phyloP scores from a whole-genome alignment of 305 asterid genomes.

The Fraxinus latifolia region DNA sequence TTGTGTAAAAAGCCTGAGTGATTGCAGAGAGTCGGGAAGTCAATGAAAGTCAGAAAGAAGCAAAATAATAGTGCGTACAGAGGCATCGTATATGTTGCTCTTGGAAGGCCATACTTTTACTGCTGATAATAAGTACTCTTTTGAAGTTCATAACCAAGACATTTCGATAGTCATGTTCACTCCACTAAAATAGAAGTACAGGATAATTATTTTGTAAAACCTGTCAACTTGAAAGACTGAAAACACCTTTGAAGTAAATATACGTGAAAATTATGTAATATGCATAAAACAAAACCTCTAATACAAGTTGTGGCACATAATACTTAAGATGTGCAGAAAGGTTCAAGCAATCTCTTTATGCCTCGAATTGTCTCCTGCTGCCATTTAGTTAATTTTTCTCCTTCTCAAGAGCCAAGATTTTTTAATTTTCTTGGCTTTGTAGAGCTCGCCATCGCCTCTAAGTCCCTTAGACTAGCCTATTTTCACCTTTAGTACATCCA shows the following conservation, averaged over 20 bases:
- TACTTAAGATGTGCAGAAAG: neutral
- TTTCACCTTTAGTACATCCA: neutral
- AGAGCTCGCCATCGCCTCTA: neutral
- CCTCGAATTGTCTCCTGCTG: neutral
- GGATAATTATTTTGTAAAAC: neutral
- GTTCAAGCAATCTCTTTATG: neutral
- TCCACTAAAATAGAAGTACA: neutral
- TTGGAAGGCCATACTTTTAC: conserved; percentile 1
- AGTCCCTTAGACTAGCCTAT: neutral
- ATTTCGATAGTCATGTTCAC: neutral
- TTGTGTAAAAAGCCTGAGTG: neutral
- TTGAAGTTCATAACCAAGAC: neutral
- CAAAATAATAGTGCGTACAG: neutral
- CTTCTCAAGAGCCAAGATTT: neutral
- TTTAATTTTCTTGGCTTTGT: neutral
- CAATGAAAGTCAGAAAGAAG: neutral
- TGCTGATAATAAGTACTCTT: neutral
- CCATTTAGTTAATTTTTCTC: neutral
- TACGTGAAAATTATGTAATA: neutral
- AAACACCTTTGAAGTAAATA: neutral
- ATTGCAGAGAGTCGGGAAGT: neutral
- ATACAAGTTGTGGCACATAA: neutral
- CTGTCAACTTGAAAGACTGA: conserved; percentile 1
- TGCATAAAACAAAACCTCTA: neutral
- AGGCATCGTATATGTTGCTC: neutral